Base-by-base conservation (phyloP, 257 asterid species). In the Nicotiana tabacum region DNA sequence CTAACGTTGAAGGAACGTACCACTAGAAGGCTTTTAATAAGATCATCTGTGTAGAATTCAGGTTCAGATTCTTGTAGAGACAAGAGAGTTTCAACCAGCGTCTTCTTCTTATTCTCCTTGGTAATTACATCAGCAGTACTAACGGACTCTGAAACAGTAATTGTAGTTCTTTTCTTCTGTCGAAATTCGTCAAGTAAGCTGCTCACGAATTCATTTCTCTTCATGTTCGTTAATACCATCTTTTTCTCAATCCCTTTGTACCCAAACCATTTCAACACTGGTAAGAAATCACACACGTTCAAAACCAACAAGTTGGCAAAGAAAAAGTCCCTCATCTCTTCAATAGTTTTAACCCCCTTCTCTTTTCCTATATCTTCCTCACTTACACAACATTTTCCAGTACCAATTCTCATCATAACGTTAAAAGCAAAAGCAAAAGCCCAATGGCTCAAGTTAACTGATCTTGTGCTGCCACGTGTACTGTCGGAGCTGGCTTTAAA, bases 201-300 rank as follows among this genome's bases (percentile, higher is more conserved):
- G 68, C 80, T 86, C 77, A 89, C 67, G 68, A 86, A 86, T 11
- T 48, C 87, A 27, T 91, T 91, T 66, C 95, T 91, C 81, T 83
- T 87, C 66, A 78, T 17, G 2, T 84, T 83, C 77, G 85, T n/a
- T 2, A 24, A 21, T 24, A 80, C 77, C 85, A 86, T 6, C 4
- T 66, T 79, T 81, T 85, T 91, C 62, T 89, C 93, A 39, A 92
- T 1, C 61, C 94, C 95, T 82, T 83, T 84, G 78, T 83, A 90
- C 0, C 97, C 95, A 78, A 91, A 29, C 88, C 87, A 85, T 83
- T 92, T 89, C 90, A 92, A 83, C 4, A 89, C 77, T 12, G 97
- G 95, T 24, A 92, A 90, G 33, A 81, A 91, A 81, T 92, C 97
- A 32, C 92, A 92, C 30, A 83, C 8, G 64, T 84, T 87, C 66